These are phyloP conservation scores for Diaporthe ilicicola DNA, from an alignment of 2,329 filamentous ascomycete species.

Conservation along the genomic window DNA sequence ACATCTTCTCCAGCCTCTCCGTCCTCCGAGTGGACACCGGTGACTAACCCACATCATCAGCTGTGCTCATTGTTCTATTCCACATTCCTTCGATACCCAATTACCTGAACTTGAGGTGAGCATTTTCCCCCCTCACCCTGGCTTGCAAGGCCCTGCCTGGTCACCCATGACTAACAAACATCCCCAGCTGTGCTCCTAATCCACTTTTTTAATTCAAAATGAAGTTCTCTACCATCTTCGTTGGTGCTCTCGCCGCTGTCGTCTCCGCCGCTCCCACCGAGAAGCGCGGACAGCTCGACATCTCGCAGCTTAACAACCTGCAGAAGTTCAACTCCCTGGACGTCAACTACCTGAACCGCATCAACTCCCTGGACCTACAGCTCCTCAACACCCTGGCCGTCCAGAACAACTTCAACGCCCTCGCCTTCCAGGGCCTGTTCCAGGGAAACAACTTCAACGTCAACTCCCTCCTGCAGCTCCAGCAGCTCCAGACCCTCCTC, in stretches of 20 bases:
- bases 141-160: constrained; percentile 35
- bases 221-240: constrained; percentile 57
- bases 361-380: constrained; percentile 56
- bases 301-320: constrained; percentile 51
- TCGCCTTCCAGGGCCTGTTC: constrained; percentile 52
- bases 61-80: constrained; percentile 59
- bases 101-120: constrained; percentile 47
- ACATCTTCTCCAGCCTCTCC: not conserved
- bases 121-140: not conserved
- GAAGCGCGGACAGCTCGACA: constrained; percentile 48
- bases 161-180: not conserved
- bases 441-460: constrained; percentile 51
- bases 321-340: constrained; percentile 50
- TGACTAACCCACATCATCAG: constrained; percentile 43
- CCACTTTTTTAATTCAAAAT: constrained; percentile 49
- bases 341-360: constrained; percentile 54
- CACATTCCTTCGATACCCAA: constrained; percentile 48
- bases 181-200: constrained; percentile 53
- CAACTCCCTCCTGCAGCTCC: constrained; percentile 49
- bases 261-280: constrained; percentile 54
- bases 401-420: constrained; percentile 56
- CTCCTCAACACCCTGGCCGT: constrained; percentile 51
- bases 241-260: constrained; percentile 54
- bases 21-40: constrained; percentile 9
- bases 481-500: constrained; percentile 51